A percentile compares a stretch with the other conserved stretches of the same genome.
Conservation (phyloP, 2,329 filamentous ascomycete species). For the Uncinocarpus reesii region DNA sequence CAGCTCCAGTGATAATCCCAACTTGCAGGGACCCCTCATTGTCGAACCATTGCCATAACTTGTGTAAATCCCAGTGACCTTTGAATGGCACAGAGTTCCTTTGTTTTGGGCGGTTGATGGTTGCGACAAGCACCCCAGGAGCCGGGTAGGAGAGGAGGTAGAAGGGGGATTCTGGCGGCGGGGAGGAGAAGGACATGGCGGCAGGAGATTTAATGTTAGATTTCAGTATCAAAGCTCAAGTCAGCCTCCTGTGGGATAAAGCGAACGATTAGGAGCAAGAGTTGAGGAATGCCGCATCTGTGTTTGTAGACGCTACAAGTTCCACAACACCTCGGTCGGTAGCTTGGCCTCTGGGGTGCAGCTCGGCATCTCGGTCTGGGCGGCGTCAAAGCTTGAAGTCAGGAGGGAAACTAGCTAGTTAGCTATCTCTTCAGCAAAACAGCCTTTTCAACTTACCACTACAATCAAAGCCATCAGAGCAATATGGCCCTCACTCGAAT, state of each 20-base stretch:
- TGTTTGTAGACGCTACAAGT: neutral
- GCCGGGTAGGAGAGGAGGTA: constrained; percentile 33
- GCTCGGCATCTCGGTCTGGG: constrained; percentile 1
- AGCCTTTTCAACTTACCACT: too few relatives aligned
- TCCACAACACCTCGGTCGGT: neutral
- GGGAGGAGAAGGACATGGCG: constrained; percentile 12
- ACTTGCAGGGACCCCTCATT: constrained; percentile 33
- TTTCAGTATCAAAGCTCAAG: neutral
- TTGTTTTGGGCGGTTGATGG: constrained; percentile 32
- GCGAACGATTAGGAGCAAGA: neutral
- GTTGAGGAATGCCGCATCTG: neutral
- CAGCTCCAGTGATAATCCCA: constrained; percentile 35
- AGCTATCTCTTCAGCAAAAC: too few relatives aligned
- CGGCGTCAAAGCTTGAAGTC: neutral
- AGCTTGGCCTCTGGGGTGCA: neutral
- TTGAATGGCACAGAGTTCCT: constrained; percentile 34
- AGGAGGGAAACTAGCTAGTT: too few relatives aligned
- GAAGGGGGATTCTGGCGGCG: constrained; percentile 15
- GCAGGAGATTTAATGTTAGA: neutral
- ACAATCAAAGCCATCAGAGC: too few relatives aligned
- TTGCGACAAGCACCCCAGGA: constrained; percentile 35
- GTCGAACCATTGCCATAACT: constrained; percentile 36
- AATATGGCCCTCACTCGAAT: too few relatives aligned
- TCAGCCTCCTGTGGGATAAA: neutral
- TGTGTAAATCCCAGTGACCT: constrained; percentile 33